Evolutionary conservation across 2,329 filamentous ascomycete genomes (phyloP).

Genomic region (Microcera coccophila): DNA sequence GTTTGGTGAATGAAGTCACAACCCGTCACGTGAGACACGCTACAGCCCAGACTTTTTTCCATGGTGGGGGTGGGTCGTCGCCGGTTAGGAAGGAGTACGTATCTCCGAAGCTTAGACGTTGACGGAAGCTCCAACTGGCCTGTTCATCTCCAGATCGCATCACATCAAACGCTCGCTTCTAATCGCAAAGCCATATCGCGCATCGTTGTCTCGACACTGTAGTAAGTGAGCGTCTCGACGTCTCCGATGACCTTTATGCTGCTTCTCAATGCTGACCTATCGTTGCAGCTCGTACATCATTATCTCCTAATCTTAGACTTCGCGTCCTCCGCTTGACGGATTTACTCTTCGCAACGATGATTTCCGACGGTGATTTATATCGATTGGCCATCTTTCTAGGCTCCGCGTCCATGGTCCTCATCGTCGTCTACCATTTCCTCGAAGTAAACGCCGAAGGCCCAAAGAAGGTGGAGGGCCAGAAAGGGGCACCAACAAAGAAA

Average conservation of each 20-base stretch:
- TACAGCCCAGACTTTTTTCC: constrained; percentile 18
- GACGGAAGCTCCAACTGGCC: constrained; percentile 28
- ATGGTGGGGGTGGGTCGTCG: background rate
- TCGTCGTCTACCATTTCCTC: constrained; percentile 93
- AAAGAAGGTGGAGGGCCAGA: constrained; percentile 8
- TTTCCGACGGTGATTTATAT: constrained; percentile 90
- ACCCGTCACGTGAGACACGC: constrained; percentile 22
- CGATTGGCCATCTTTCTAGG: constrained; percentile 89
- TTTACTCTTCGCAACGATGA: constrained; percentile 73
- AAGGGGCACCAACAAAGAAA: constrained; percentile 14
- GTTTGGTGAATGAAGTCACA: constrained; percentile 29
- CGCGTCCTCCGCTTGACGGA: too few species aligned
- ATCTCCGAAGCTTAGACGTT: constrained; percentile 6
- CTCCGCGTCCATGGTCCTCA: constrained; percentile 82
- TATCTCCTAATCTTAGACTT: background rate
- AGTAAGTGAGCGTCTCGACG: background rate
- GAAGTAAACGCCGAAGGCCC: constrained; percentile 69
- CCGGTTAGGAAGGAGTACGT: constrained; percentile 18
- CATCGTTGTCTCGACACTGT: background rate
- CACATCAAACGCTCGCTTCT: background rate
- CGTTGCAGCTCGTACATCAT: background rate
- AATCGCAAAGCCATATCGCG: background rate
- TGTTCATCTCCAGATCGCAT: constrained; percentile 12
- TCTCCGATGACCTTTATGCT: background rate
- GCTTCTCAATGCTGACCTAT: background rate